These are phyloP conservation scores for Wallacemonas rigidus DNA, from an alignment of 208 protist genomes.

Conservation along the genomic window DNA sequence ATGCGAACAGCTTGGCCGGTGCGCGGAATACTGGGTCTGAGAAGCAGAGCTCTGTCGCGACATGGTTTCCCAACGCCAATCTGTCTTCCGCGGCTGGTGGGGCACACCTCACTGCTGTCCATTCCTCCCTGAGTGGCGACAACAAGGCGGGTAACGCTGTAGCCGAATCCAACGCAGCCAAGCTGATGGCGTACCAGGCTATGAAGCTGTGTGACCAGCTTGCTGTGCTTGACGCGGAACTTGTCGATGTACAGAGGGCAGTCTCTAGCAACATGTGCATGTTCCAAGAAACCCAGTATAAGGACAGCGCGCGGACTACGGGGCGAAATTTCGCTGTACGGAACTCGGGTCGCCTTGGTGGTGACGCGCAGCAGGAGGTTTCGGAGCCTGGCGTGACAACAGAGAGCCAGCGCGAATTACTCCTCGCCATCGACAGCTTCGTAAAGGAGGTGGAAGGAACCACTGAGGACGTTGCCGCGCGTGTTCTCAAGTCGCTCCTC, in stretches of 20 bases:
- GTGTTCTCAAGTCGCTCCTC: constrained; percentile 66
- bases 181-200: constrained; percentile 66
- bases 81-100: constrained; percentile 27
- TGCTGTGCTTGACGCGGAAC: constrained; percentile 54
- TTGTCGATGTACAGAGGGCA: constrained; percentile 73
- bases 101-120: constrained; percentile 62
- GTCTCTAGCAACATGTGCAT: constrained; percentile 75
- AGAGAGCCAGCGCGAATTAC: constrained; percentile 55
- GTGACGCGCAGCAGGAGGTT: constrained; percentile 1
- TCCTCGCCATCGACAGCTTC: constrained; percentile 69
- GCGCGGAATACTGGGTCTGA: constrained; percentile 54
- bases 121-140: constrained; percentile 78
- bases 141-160: constrained; percentile 65
- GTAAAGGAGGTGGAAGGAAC: constrained; percentile 67
- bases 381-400: constrained; percentile 53
- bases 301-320: constrained; percentile 69
- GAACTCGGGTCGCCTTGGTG: constrained; percentile 62
- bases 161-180: constrained; percentile 65
- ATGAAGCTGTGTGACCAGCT: constrained; percentile 80
- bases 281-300: constrained; percentile 74
- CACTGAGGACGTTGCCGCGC: constrained; percentile 49
- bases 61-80: constrained; percentile 63
- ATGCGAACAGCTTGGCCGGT: constrained; percentile 73
- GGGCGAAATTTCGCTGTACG: constrained; percentile 80
- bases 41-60: constrained; percentile 39